These are phyloP conservation scores for Globisporangium emineosum DNA, from an alignment of 352 stramenopile genomes.

Conservation along the genomic window DNA sequence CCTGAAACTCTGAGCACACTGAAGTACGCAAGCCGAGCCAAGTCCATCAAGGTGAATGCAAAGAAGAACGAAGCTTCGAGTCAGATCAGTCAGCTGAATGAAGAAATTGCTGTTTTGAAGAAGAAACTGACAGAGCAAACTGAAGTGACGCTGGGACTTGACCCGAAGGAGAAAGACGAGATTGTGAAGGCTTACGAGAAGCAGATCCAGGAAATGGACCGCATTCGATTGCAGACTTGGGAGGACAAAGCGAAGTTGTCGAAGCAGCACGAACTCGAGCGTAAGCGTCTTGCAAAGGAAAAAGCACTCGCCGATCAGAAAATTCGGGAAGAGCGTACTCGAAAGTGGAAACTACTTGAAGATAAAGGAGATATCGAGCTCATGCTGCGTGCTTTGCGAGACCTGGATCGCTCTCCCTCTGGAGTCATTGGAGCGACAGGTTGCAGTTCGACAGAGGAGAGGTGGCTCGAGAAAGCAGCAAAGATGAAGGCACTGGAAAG, in stretches of 20 bases:
- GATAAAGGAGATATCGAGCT: constrained; percentile 83
- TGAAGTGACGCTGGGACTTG: constrained; percentile 51
- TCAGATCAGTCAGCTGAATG: constrained; percentile 89
- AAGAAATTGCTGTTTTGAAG: constrained; percentile 87
- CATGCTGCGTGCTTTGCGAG: constrained; percentile 67
- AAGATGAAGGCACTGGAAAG: constrained; percentile 61
- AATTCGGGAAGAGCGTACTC: constrained; percentile 74
- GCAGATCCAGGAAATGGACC: constrained; percentile 89
- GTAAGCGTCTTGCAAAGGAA: constrained; percentile 76
- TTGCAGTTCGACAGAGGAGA: constrained; percentile 32
- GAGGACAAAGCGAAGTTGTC: constrained; percentile 85
- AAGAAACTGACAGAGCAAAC: constrained; percentile 85
- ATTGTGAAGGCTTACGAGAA: constrained; percentile 85
- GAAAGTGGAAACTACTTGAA: constrained; percentile 83
- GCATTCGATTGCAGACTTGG: constrained; percentile 82
- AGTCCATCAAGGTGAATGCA: constrained; percentile 93
- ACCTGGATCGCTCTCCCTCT: constrained; percentile 36
- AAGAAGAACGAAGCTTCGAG: constrained; percentile 92
- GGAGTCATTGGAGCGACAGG: constrained; percentile 11
- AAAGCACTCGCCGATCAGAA: constrained; percentile 76
- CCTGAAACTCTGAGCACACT: constrained; percentile 95
- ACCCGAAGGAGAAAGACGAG: constrained; percentile 86
- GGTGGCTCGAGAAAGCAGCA: constrained; percentile 59
- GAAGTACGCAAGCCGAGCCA: constrained; percentile 93
- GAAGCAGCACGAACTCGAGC: constrained; percentile 84